phyloP scores from a whole-genome alignment of 768 basidiomycete genomes.

The Trametes coccinea region DNA sequence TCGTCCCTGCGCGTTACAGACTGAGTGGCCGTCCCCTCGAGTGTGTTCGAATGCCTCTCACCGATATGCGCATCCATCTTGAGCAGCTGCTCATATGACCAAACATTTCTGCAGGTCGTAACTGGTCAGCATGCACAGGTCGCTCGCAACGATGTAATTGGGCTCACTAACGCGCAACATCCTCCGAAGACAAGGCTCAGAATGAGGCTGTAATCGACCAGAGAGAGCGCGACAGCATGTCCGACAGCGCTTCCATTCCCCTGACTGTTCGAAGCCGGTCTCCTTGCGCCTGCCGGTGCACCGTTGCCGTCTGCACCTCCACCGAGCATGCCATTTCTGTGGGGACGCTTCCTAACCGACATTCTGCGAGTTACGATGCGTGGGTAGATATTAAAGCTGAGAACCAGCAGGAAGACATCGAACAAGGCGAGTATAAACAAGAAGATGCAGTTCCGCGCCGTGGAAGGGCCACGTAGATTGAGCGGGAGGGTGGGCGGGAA shows the following conservation, averaged over 20 bases:
- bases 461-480: not conserved
- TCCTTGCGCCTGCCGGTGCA: too few relatives aligned
- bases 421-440: not conserved
- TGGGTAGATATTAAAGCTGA: not conserved
- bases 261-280: not conserved
- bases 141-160: not conserved
- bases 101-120: conserved; percentile 58
- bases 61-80: conserved; percentile 68
- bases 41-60: conserved; percentile 32
- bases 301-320: not conserved
- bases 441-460: not conserved
- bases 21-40: not conserved
- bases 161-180: conserved; percentile 68
- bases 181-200: conserved; percentile 75
- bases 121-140: not conserved
- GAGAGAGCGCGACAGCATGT: conserved; percentile 28
- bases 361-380: not conserved
- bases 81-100: conserved; percentile 74
- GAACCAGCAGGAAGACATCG: not conserved
- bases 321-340: not conserved
- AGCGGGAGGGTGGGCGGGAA: not conserved
- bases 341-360: not conserved
- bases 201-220: conserved; percentile 42
- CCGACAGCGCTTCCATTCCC: not conserved
- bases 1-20: conserved; percentile 52